Evolutionary conservation across 2,329 filamentous ascomycete genomes (phyloP), one percentile per base, ranked within the genome.

Genomic region (Pyrenophora seminiperda): DNA sequence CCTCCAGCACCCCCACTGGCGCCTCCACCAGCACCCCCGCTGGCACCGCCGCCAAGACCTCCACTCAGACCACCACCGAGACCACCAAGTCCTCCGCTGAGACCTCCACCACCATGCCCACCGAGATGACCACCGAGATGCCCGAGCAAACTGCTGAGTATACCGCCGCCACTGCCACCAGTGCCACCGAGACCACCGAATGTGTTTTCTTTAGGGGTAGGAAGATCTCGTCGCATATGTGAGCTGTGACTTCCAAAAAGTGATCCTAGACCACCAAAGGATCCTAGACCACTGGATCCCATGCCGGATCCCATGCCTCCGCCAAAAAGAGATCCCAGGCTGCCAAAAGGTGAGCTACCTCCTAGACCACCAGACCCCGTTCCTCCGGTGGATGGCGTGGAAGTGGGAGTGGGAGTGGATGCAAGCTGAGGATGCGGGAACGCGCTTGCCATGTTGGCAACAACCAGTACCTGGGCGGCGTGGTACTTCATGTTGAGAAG

Each of bases 401-500:
- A 59, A 6, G 57, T 56, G 4, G 62, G 54, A 13, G 59, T 20
- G 24, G 50, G 38, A 56, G 30, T 38, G 58, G 13, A 61, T 14
- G 29, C 41, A 41, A 64, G 55, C 22, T 63, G 54, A 20, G 66
- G 58, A 30, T 54, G 50, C 15, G 65, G 65, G 15, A 58, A 29
- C 18, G 66, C 67, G 18, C 55, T 59, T 48, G 50, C 56, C 7
- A 62, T 22, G 36, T 65, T 61, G 3, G 56, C 61, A 9, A 68
- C 49, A 29, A 53, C 54, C 14, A 67, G 20, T 27, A 66, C 4
- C 4, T 52, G 53, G 10, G 41, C 50, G 22, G 56, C 48, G 5
- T 58, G 50, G 52, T 61, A 63, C 49, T 62, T 70, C 67, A 68
- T 70, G n/a, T 58, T 61, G 50, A 20, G 3, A 4, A 5, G 1